phyloP scores from a whole-genome alignment of 148 eudicot species.

The Rhododendron vialii region DNA sequence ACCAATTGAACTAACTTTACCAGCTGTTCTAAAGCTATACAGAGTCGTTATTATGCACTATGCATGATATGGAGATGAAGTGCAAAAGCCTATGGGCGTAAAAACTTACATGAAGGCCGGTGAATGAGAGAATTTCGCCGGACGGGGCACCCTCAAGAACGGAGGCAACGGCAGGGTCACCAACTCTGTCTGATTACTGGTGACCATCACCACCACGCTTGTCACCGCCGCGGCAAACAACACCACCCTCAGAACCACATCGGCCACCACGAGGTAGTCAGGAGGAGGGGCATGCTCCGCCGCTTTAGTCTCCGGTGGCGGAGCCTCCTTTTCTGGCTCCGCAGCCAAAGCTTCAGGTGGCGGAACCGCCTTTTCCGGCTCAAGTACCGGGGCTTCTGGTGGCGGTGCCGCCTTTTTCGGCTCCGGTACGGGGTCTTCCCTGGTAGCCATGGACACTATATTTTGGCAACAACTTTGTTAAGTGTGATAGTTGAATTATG shows the following conservation, averaged over 20 bases:
- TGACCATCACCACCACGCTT: slow-evolving; percentile 7
- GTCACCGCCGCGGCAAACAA: not conserved
- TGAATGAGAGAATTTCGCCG: slow-evolving; percentile 11
- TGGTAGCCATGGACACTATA: not conserved
- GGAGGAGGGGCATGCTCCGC: not conserved
- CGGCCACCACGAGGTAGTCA: not conserved
- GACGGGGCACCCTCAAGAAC: not conserved
- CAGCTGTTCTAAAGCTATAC: not conserved
- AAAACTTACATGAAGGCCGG: slow-evolving; percentile 47
- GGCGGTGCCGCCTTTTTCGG: not conserved
- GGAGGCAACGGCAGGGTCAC: not conserved
- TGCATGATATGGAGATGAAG: not conserved
- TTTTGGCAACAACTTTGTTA: not conserved
- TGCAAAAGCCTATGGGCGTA: not conserved
- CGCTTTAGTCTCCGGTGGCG: not conserved
- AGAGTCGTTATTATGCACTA: not conserved
- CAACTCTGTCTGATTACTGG: not conserved
- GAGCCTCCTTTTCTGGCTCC: not conserved
- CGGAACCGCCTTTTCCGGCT: not conserved
- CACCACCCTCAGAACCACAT: not conserved
- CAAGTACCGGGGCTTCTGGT: not conserved
- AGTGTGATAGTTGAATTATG: not conserved
- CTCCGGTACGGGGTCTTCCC: not conserved
- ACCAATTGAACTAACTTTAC: not conserved
- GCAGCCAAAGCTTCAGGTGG: not conserved